These are phyloP conservation scores for Lentinula edodes DNA, from an alignment of 768 basidiomycete species.

Conservation along the genomic window DNA sequence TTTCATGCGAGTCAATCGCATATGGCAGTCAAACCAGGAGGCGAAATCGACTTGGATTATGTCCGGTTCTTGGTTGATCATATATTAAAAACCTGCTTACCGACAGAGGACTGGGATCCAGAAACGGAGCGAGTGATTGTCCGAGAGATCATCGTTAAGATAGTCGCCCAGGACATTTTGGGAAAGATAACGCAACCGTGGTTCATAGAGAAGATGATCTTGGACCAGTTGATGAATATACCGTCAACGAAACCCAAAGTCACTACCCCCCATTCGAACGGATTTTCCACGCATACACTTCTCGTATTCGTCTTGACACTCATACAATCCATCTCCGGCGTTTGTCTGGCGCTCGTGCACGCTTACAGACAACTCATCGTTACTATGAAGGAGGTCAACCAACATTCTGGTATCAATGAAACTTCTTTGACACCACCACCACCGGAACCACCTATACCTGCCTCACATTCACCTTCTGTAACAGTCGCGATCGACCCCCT, in stretches of 20 bases:
- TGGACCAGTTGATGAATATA: slow-evolving; percentile 57
- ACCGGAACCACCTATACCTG: neutral
- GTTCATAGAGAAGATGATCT: slow-evolving; percentile 74
- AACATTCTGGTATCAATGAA: slow-evolving; percentile 18
- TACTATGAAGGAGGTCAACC: slow-evolving; percentile 65
- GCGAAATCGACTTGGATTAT: slow-evolving; percentile 67
- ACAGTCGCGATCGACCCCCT: neutral
- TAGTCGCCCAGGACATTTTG: slow-evolving; percentile 62
- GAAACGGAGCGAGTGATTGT: slow-evolving; percentile 78
- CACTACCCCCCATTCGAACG: slow-evolving; percentile 18
- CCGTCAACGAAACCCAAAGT: slow-evolving; percentile 16
- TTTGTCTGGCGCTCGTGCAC: slow-evolving; percentile 62
- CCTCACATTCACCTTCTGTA: slow-evolving; percentile 13
- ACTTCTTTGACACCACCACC: slow-evolving; percentile 1
- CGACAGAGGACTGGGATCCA: slow-evolving; percentile 72
- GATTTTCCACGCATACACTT: slow-evolving; percentile 39
- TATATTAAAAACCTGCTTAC: slow-evolving; percentile 67
- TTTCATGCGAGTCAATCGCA: slow-evolving; percentile 85
- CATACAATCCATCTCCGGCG: slow-evolving; percentile 65
- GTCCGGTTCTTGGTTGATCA: slow-evolving; percentile 76
- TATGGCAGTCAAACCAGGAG: slow-evolving; percentile 67
- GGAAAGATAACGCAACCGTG: slow-evolving; percentile 80
- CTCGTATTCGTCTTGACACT: slow-evolving; percentile 70
- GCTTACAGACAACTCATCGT: slow-evolving; percentile 58
- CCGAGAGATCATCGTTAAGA: slow-evolving; percentile 78